Base-by-base conservation (phyloP, 495 filamentous ascomycete species). In the Tirmania nivea region DNA sequence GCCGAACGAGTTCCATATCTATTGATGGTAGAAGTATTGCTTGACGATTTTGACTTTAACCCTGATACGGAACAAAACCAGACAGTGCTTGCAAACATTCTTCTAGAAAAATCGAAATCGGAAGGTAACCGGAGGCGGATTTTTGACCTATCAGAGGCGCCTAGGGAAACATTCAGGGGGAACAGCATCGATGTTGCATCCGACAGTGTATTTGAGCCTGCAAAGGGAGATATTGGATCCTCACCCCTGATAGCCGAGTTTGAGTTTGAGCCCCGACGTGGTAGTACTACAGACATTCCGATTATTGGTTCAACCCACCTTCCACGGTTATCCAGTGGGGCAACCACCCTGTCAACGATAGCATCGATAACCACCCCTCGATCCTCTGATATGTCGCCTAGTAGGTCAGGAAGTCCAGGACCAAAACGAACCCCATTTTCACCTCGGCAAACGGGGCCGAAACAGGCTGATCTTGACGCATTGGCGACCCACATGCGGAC, bases 401-500 rank as follows among this genome's bases (percentile, higher is more conserved):
- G 68, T 10, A 69, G 79, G 50, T 77, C 78, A 5, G 73, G 70
- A 50, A 83, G 76, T 59, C 78, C 79, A 14, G 73, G 67, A 11
- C 69, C 71, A 35, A 56, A 54, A 50, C 48, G 48, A 16, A 75
- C 79, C 0, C 39, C 39, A 19, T 45, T 45, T 19, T 45, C 39
- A 14, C 39, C 39, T 14, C 12, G 39, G 8, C 14, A 19, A 45
- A 14, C 39, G 8, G 39, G 39, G 39, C 39, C 39, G 14, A 14
- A 45, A 19, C 39, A 45, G 39, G 14, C 39, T 14, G 82, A 86
- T 58, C 74, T 84, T 53, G 83, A 81, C 1, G 82, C 81, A 20
- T 65, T 86, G 53, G 81, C 81, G 9, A 81, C 80, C 10, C 81
- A 86, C 66, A 86, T 86, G 81, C 73, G 81, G 31, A 83, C 80